Conservation (phyloP, 805 yeast species). For the Grigorovia humatica region DNA sequence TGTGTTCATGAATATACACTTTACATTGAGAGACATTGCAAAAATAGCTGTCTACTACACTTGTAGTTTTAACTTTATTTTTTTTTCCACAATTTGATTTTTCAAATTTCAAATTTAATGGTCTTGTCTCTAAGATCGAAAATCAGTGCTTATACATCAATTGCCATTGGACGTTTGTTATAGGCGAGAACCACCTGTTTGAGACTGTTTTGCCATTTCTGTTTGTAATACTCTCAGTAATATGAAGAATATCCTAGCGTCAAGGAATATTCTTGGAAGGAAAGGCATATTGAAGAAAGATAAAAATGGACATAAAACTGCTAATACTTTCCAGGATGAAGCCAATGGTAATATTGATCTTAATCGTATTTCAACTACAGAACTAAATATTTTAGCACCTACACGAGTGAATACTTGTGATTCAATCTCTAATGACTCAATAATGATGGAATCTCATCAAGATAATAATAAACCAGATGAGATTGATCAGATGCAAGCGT, state of each 20-base stretch:
- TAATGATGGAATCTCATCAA: background rate
- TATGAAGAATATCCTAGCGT: background rate
- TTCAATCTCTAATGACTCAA: background rate
- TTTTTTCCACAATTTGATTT: no score
- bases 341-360: background rate
- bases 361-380: background rate
- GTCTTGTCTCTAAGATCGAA: no score
- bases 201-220: no score
- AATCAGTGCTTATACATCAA: no score
- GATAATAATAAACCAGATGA: background rate
- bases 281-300: background rate
- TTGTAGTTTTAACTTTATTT: no score
- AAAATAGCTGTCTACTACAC: no score
- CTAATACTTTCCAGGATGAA: background rate
- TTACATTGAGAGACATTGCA: no score
- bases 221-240: no score
- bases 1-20: no score
- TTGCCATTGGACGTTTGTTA: no score
- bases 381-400: background rate
- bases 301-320: background rate
- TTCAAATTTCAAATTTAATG: no score
- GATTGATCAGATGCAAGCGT: background rate
- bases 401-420: background rate
- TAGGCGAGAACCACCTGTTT: no score
- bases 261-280: background rate